Base-by-base conservation (phyloP, 495 filamentous ascomycete genomes). In the Bacidia gigantensis region DNA sequence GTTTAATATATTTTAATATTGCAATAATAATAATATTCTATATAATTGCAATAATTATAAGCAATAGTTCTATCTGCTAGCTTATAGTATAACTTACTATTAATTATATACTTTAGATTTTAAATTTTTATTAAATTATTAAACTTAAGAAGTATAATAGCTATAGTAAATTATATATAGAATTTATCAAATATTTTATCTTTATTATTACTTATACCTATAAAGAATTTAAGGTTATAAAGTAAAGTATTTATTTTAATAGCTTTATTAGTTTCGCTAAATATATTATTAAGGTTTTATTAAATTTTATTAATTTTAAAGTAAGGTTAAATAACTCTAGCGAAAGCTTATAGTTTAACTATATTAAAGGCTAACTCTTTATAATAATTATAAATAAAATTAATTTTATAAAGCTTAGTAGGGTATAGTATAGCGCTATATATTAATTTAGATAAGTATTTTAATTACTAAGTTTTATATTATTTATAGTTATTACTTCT, bases 321-420 rank as follows among this genome's bases (percentile, higher is more conserved):
- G 14, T 35, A 35, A 35, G 14, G 29, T 5, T 35, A 7, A 7
- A 7, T 7, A 35, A 14, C 29, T 7, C 14, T 35, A 7, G 14
- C 14, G 14, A 14, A 5, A 7, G 29, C 14, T 35, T 35, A 7
- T 35, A 35, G 5, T 35, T 35, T 35, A 35, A 35, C 14, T 35
- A 35, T 14, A 5, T 35, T 35, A 35, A 35, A 35, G 14, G 29
- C 29, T 35, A 35, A 7, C 5, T 5, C 29, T 35, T 35, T 35
- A 35, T 35, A 35, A 25, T n/a, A 51, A 23, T 23, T 41, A 21
- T 35, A 40, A 45, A 40, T 40, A 51, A 51, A 51, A n/a, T 22
- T 20, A 17, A 14, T 39, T 21, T 49, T 35, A 35, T 41, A 41
- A n/a, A n/a, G 7, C 29, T 35, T 35, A 7, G 29, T 35, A 35